Percentiles rank a stretch among this genome's conserved stretches.
Conservation (phyloP, 148 eudicot genomes). For the Rhododendron kiyosumense region DNA sequence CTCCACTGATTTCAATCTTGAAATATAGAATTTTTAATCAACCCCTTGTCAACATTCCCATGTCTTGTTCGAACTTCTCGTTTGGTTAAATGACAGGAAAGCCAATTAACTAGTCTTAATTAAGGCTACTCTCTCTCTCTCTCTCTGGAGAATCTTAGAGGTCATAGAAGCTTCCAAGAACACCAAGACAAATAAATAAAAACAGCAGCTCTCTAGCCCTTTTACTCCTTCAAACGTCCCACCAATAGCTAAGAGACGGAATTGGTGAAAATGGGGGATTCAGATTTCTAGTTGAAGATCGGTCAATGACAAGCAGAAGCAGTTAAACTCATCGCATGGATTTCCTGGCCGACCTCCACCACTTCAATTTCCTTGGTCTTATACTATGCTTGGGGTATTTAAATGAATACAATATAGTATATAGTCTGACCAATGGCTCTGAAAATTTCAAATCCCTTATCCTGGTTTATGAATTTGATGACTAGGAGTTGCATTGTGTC, state of each 20-base stretch:
- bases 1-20: not conserved
- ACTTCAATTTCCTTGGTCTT: not conserved
- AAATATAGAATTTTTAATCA: not conserved
- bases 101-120: not conserved
- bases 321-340: not conserved
- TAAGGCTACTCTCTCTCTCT: not conserved
- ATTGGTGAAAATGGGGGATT: not conserved
- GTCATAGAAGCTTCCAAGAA: constrained; percentile 25
- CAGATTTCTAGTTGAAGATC: constrained; percentile 18
- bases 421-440: constrained; percentile 11
- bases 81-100: constrained; percentile 8
- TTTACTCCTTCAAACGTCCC: not conserved
- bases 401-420: too few relatives aligned
- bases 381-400: too few relatives aligned
- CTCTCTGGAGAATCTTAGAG: constrained; percentile 8
- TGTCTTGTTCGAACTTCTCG: constrained; percentile 18
- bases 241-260: constrained; percentile 14
- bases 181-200: constrained; percentile 8
- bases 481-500: not conserved
- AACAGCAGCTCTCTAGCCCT: not conserved
- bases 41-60: constrained; percentile 9
- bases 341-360: not conserved
- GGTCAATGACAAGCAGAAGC: constrained; percentile 17
- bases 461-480: not conserved
- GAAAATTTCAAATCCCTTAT: constrained; percentile 13